These are phyloP conservation scores for Moricandia moricandioides DNA, from an alignment of 345 rosid species.

Conservation along the genomic window DNA sequence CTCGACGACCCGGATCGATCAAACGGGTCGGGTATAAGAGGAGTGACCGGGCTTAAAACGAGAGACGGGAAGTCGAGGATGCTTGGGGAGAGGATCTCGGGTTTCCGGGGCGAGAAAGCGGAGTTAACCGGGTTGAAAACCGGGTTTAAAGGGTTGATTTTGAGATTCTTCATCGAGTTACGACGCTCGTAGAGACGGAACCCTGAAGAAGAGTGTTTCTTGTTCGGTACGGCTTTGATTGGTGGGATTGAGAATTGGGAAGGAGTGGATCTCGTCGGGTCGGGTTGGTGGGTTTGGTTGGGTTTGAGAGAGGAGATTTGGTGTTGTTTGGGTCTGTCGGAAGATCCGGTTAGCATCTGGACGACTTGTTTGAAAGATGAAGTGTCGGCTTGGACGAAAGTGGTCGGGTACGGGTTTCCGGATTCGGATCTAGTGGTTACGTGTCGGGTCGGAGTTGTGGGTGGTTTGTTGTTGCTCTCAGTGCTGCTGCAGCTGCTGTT, in stretches of 20 bases:
- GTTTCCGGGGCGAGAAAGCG: constrained; percentile 69
- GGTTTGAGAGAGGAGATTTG: constrained; percentile 38
- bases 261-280: constrained; percentile 39
- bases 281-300: constrained; percentile 39
- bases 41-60: constrained; percentile 88
- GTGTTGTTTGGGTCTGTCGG: constrained; percentile 46
- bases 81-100: constrained; percentile 89
- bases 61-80: constrained; percentile 84
- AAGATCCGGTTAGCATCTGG: constrained; percentile 95
- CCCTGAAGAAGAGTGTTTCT: constrained; percentile 64
- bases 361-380: constrained; percentile 96
- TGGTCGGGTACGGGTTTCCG: constrained; percentile 82
- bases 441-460: constrained; percentile 44
- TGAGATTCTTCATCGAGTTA: constrained; percentile 79
- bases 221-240: constrained; percentile 76
- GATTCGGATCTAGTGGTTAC: constrained; percentile 81
- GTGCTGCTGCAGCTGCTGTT: constrained; percentile 35
- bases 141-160: constrained; percentile 73
- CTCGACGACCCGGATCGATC: constrained; percentile 55
- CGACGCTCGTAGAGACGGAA: constrained; percentile 92
- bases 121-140: constrained; percentile 44
- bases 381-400: constrained; percentile 94
- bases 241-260: constrained; percentile 79
- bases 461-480: constrained; percentile 32
- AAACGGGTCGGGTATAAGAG: constrained; percentile 89